Conservation (phyloP, 495 filamentous ascomycete genomes). For the Penicillium angulare region DNA sequence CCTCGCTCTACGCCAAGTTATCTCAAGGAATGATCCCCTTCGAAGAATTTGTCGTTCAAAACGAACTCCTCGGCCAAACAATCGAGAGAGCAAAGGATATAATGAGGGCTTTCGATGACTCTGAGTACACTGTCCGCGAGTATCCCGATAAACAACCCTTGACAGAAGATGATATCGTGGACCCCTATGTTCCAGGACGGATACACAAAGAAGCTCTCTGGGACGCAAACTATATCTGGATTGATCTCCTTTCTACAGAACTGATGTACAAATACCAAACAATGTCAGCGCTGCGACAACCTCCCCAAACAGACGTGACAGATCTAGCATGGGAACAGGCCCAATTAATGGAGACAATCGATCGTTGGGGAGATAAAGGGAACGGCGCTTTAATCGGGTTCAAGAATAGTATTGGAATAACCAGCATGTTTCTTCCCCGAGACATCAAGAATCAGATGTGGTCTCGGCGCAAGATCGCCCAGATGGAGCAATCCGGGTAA, state of each 20-base stretch:
- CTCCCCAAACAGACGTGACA: conserved; percentile 52
- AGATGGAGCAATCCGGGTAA: conserved; percentile 80
- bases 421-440: conserved; percentile 72
- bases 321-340: conserved; percentile 66
- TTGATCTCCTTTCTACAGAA: conserved; percentile 75
- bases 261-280: conserved; percentile 80
- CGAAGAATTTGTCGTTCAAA: conserved; percentile 63
- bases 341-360: conserved; percentile 74
- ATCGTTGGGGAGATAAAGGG: conserved; percentile 67
- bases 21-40: conserved; percentile 60
- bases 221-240: conserved; percentile 66
- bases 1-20: conserved; percentile 69
- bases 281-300: conserved; percentile 48
- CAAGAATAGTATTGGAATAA: conserved; percentile 75
- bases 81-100: conserved; percentile 56
- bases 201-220: conserved; percentile 70
- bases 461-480: conserved; percentile 74
- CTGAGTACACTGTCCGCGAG: conserved; percentile 55
- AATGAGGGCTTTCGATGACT: conserved; percentile 59
- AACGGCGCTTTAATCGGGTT: conserved; percentile 66
- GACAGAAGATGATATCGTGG: conserved; percentile 63
- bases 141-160: conserved; percentile 52
- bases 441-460: conserved; percentile 76
- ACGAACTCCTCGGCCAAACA: conserved; percentile 52
- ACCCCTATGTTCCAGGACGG: conserved; percentile 65